Percentiles rank a stretch among this genome's conserved stretches.
Evolutionary conservation across 2,329 filamentous ascomycete genomes (phyloP).

Genomic region (Aspergillus fischeri): DNA sequence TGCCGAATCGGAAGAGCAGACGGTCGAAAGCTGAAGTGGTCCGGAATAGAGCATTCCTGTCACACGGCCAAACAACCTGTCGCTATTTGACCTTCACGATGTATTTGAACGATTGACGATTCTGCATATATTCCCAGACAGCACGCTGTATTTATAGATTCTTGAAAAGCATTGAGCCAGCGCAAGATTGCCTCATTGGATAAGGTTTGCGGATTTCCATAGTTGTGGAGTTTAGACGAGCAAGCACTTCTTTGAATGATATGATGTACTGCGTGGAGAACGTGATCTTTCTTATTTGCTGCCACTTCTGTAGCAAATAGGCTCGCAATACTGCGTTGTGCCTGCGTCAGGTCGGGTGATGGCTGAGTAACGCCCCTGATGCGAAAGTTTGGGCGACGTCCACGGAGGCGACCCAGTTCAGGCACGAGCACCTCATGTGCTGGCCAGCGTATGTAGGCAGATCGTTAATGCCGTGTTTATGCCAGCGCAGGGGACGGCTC

Average conservation of each 20-base stretch:
- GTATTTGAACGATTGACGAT: conserved; percentile 1
- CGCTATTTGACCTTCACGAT: neutral
- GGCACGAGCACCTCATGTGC: too few relatives aligned
- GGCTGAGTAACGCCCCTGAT: neutral
- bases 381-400: neutral
- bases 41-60: neutral
- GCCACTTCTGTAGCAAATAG: neutral
- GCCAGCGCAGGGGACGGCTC: neutral
- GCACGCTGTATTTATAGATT: neutral
- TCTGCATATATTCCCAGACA: neutral
- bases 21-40: conserved; percentile 28
- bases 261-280: neutral
- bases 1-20: conserved; percentile 66
- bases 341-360: neutral
- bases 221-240: neutral
- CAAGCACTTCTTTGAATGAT: neutral
- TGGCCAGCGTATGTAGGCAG: neutral
- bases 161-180: neutral
- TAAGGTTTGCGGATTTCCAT: neutral
- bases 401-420: neutral
- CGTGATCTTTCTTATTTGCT: neutral
- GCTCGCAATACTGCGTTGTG: too few relatives aligned
- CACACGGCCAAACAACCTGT: neutral
- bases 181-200: neutral
- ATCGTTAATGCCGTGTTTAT: neutral